A percentile compares a stretch with the other conserved stretches of the same genome.
phyloP scores from a whole-genome alignment of 768 basidiomycete species.

The Dentipellis sp. region DNA sequence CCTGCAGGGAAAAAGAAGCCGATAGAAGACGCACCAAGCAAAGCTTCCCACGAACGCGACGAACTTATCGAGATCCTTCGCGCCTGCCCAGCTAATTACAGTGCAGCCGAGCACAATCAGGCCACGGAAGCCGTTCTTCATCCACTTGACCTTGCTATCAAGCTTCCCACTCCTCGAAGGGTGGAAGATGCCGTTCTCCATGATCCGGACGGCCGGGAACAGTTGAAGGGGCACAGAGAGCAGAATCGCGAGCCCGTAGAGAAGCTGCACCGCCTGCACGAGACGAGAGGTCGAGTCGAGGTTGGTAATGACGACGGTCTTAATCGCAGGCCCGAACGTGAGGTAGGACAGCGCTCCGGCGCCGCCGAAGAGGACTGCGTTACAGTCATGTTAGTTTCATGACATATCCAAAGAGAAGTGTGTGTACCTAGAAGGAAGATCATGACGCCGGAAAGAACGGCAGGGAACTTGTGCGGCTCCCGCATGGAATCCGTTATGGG shows the following conservation, averaged over 20 bases:
- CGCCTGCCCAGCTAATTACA: slow-evolving; percentile 74
- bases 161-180: slow-evolving; percentile 74
- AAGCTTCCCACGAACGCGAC: slow-evolving; percentile 90
- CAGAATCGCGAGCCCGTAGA: slow-evolving; percentile 89
- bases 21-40: slow-evolving; percentile 60
- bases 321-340: slow-evolving; percentile 78
- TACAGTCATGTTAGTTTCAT: slow-evolving; percentile 1
- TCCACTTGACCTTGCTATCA: slow-evolving; percentile 82
- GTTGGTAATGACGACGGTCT: slow-evolving; percentile 94
- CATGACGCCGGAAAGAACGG: slow-evolving; percentile 86
- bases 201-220: slow-evolving; percentile 95
- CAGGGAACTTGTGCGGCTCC: slow-evolving; percentile 90
- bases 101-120: slow-evolving; percentile 71
- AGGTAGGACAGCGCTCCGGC: slow-evolving; percentile 82
- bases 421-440: slow-evolving; percentile 60
- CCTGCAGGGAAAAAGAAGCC: neutral
- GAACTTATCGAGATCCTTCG: slow-evolving; percentile 89
- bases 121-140: slow-evolving; percentile 87
- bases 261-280: slow-evolving; percentile 84
- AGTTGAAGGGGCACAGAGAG: slow-evolving; percentile 90
- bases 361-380: slow-evolving; percentile 72
- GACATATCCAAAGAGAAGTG: slow-evolving; percentile 1
- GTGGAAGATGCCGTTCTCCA: slow-evolving; percentile 90
- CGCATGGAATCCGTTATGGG: slow-evolving; percentile 97
- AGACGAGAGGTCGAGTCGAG: slow-evolving; percentile 75